Base-by-base conservation (phyloP, 1,284 basidiomycete species). In the Boletus semigastroideus region DNA sequence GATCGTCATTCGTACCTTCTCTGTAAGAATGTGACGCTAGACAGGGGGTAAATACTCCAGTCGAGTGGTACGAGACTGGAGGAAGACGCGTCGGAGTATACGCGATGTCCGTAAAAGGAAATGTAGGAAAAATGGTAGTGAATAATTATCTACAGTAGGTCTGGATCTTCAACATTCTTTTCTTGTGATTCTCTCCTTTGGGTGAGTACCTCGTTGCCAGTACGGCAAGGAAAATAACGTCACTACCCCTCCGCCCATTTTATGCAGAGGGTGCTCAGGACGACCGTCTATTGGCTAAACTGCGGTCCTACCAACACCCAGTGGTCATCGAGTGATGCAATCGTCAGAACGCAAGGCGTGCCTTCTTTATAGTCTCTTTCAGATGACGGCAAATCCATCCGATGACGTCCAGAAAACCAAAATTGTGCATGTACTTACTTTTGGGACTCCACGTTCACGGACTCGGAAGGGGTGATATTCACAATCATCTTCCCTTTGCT, bases 361-460 rank as follows among this genome's bases (percentile, higher is more conserved):
- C 46, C 42, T 17, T 36, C 39, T 13, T 51, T 53, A n/a, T 41
- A 17, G 17, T 17, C 13, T 2, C 34, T 49, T 9, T 46, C 46
- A 5, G 39, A 17, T 1, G 13, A 30, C 28, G n/a, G 27, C 14
- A 17, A 27, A 14, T 55, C 33, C 20, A 40, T 43, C 31, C n/a
- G 4, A 39, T 28, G 27, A 17, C 25, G 13, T 17, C 34, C 11
- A 34, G 20, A 14, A 16, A 34, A 22, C 17, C 33, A 12, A 27
- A 28, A 27, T 30, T 46, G 34, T n/a, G n/a, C n/a, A n/a, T n/a
- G 54, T 40, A 2, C 28, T 28, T 55, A 45, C 22, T 37, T 56
- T 44, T 45, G 42, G 53, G 28, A 51, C 30, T 28, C 46, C 20
- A 14, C 40, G 8, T 54, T 51, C 20, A 16, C 30, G 14, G 37